phyloP scores from a whole-genome alignment of 2,329 filamentous ascomycete species.

The Cladosporium sp. region DNA sequence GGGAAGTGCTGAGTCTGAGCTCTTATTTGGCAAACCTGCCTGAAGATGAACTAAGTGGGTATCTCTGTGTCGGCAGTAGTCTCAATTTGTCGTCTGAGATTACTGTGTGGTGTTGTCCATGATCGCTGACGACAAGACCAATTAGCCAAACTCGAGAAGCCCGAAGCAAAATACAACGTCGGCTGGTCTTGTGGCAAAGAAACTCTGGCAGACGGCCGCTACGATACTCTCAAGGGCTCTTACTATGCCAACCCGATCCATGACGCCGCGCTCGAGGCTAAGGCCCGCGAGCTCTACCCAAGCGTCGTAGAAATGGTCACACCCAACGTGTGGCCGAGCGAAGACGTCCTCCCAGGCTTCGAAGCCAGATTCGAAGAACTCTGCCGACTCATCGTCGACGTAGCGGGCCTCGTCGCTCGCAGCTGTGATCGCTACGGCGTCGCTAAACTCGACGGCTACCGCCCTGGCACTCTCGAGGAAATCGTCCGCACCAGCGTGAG shows the following conservation, averaged over 20 bases:
- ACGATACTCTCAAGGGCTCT: conserved; percentile 76
- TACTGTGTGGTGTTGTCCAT: background rate
- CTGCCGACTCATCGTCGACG: conserved; percentile 82
- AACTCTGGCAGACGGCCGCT: conserved; percentile 70
- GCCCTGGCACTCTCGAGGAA: conserved; percentile 72
- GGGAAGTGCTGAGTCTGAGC: conserved; percentile 74
- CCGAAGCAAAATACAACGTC: conserved; percentile 56
- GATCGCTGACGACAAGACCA: background rate
- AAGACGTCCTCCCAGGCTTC: conserved; percentile 70
- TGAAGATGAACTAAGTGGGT: conserved; percentile 62
- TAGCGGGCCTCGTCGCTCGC: conserved; percentile 80
- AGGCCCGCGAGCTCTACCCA: conserved; percentile 50
- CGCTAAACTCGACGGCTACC: conserved; percentile 73
- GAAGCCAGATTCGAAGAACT: conserved; percentile 67
- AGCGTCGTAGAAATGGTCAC: conserved; percentile 85
- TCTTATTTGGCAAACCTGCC: conserved; percentile 85
- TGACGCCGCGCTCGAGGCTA: conserved; percentile 58
- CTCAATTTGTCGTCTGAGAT: background rate
- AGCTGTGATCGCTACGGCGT: conserved; percentile 84
- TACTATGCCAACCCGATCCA: conserved; percentile 71
- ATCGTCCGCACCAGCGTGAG: conserved; percentile 82
- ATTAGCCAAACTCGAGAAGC: conserved; percentile 44
- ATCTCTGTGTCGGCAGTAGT: no score
- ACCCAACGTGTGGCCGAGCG: conserved; percentile 81
- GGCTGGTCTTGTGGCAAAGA: conserved; percentile 82